Percentiles rank a stretch among this genome's conserved stretches.
These are phyloP conservation scores for Aquilaria yunnanensis DNA, from an alignment of 345 rosid species.

Conservation along the genomic window DNA sequence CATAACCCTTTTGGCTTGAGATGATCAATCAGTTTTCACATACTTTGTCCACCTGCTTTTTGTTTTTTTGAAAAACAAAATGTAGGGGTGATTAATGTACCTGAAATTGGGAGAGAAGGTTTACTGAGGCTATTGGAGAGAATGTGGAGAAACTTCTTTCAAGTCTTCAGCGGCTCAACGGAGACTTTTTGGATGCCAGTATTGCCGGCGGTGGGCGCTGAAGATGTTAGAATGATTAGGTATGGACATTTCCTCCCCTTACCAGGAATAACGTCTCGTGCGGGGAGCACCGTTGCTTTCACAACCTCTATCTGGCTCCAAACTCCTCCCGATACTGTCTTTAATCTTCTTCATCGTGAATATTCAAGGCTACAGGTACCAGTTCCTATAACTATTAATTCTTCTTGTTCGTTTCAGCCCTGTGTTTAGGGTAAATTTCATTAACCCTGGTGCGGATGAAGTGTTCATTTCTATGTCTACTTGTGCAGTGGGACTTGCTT, in stretches of 20 bases:
- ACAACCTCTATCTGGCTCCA: conserved; percentile 29
- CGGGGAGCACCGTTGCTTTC: conserved; percentile 16
- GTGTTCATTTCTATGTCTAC: neutral
- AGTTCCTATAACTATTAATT: too few species aligned
- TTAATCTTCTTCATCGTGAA: conserved; percentile 23
- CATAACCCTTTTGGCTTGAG: too few species aligned
- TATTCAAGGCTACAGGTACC: conserved; percentile 25
- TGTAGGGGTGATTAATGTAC: too few species aligned
- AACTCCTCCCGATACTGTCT: conserved; percentile 15
- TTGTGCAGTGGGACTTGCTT: conserved; percentile 43
- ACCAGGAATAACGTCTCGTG: conserved; percentile 8
- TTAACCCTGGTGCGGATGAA: neutral
- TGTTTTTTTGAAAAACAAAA: conserved; percentile 1
- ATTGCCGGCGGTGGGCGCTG: conserved; percentile 15
- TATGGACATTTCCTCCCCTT: neutral
- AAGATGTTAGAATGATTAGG: conserved; percentile 22
- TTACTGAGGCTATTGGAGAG: conserved; percentile 32
- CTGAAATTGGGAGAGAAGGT: conserved; percentile 23
- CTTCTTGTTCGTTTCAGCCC: neutral
- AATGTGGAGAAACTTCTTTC: conserved; percentile 29
- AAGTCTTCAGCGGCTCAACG: conserved; percentile 9
- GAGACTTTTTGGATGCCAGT: conserved; percentile 30
- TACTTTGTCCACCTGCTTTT: neutral
- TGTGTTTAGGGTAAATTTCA: too few species aligned
- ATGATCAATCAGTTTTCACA: too few species aligned